These are phyloP conservation scores for Backusella sp. DNA, from an alignment of 192 early-diverging fungal species.

Conservation along the genomic window DNA sequence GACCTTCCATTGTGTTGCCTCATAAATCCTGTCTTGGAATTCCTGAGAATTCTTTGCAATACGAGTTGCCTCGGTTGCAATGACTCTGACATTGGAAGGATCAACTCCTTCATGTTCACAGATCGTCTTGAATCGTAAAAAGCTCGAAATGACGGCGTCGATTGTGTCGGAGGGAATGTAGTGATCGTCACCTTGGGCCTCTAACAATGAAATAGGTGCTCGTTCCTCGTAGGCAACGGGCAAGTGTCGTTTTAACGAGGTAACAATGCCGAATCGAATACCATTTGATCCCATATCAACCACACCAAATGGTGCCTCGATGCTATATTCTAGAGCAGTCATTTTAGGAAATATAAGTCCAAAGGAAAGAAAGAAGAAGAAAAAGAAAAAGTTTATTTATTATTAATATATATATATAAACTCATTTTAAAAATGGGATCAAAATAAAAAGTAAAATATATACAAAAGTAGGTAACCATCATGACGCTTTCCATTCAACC, in stretches of 20 bases:
- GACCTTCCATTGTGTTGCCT: conserved; percentile 44
- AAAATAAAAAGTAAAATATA: not conserved
- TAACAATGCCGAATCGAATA: conserved; percentile 56
- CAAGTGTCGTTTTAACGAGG: conserved; percentile 42
- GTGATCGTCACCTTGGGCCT: conserved; percentile 39
- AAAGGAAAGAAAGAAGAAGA: not conserved
- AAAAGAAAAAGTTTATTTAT: not conserved
- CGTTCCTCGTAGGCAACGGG: conserved; percentile 56
- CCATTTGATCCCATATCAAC: conserved; percentile 63
- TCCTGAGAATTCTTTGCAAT: conserved; percentile 47
- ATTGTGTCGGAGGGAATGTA: conserved; percentile 47
- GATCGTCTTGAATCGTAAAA: conserved; percentile 51
- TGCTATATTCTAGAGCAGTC: not conserved
- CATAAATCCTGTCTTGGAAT: conserved; percentile 43
- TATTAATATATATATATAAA: not conserved
- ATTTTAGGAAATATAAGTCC: not conserved
- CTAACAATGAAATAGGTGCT: conserved; percentile 53
- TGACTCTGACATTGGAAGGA: conserved; percentile 38
- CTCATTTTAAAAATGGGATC: not conserved
- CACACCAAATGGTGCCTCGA: conserved; percentile 40
- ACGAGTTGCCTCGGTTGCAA: conserved; percentile 58
- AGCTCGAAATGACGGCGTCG: conserved; percentile 43
- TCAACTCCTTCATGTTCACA: conserved; percentile 41
- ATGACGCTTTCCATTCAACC: not conserved
- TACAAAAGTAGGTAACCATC: not conserved